A percentile compares a stretch with the other conserved stretches of the same genome.
Evolutionary conservation across 139 green algal genomes (phyloP).

Genomic region (Penium margaritaceum): DNA sequence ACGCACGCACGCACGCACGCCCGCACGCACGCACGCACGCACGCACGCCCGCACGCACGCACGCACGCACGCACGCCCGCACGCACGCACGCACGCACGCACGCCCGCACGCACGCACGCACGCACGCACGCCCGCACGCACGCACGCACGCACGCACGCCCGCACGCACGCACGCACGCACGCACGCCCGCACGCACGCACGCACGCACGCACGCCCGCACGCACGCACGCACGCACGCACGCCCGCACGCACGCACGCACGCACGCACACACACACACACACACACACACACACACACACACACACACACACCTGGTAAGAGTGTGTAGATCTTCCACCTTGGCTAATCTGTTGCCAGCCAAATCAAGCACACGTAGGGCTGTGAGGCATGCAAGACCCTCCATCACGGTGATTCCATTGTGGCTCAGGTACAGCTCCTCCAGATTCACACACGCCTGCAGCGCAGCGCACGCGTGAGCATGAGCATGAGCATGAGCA

Average conservation of each 20-base stretch:
- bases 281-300: neutral
- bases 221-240: neutral
- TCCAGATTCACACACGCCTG: constrained; percentile 32
- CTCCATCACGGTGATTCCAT: constrained; percentile 68
- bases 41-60: no score
- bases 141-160: no score
- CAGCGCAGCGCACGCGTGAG: no score
- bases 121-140: no score
- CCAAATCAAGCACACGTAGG: constrained; percentile 74
- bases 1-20: no score
- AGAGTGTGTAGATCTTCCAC: constrained; percentile 46
- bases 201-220: neutral
- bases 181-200: no score
- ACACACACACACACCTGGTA: constrained; percentile 40
- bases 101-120: no score
- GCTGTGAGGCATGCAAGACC: constrained; percentile 55
- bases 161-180: no score
- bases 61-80: no score
- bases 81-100: no score
- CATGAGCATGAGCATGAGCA: no score
- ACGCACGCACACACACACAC: neutral
- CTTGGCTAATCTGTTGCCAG: constrained; percentile 61
- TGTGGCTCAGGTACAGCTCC: constrained; percentile 82
- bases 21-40: no score
- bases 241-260: neutral